phyloP scores from a whole-genome alignment of 2,329 filamentous ascomycete species.

The Oidium heveae region DNA sequence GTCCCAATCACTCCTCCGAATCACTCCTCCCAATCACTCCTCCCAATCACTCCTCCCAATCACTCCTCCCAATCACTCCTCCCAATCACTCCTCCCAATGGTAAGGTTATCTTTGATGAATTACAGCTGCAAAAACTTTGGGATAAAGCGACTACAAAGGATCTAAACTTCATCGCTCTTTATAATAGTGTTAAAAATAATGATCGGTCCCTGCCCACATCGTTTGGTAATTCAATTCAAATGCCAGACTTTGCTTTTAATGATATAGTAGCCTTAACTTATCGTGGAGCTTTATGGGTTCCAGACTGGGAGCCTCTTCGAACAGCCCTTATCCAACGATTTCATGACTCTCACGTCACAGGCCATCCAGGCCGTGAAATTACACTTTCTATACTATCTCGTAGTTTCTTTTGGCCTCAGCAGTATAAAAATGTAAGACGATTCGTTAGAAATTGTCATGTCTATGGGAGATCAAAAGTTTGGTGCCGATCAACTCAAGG shows the following conservation, averaged over 20 bases:
- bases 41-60: no score
- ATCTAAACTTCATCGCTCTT: background rate
- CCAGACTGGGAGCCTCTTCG: no score
- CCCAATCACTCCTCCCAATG: no score
- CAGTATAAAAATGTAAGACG: background rate
- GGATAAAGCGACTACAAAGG: background rate
- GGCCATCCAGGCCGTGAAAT: no score
- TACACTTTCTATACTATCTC: no score
- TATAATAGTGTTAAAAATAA: background rate
- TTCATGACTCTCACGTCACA: no score
- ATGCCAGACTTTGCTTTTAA: background rate
- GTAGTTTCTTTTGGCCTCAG: no score
- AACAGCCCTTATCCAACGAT: no score
- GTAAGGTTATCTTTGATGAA: background rate
- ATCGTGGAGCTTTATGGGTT: background rate
- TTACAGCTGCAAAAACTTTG: background rate
- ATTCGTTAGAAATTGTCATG: background rate
- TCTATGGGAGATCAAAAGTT: background rate
- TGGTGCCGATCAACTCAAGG: background rate
- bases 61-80: no score
- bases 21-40: no score
- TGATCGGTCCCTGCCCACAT: background rate
- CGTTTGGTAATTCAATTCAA: background rate
- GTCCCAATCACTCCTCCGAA: no score
- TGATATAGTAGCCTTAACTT: background rate